Conservation (phyloP, 176 grass and related monocot genomes). For the Rhipidocladum racemiflorum region DNA sequence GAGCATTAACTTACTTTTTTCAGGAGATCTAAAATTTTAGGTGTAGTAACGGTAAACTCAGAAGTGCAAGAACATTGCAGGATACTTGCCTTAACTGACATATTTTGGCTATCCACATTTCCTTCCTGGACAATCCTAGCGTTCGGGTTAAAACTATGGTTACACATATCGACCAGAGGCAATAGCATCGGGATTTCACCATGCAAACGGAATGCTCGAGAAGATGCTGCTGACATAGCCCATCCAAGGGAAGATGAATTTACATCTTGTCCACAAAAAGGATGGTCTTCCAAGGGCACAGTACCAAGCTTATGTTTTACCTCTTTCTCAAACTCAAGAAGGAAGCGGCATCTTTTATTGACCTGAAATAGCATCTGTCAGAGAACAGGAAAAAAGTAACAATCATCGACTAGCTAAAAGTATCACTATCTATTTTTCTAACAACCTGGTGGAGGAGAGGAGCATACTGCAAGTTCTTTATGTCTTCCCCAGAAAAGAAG, state of each 20-base stretch:
- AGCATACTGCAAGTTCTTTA: slow-evolving; percentile 83
- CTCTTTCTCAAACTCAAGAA: slow-evolving; percentile 77
- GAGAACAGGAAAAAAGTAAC: slow-evolving; percentile 1
- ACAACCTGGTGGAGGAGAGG: slow-evolving; percentile 86
- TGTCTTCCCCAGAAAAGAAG: slow-evolving; percentile 78
- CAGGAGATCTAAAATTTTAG: neutral
- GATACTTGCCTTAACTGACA: slow-evolving; percentile 77
- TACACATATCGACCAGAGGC: slow-evolving; percentile 97
- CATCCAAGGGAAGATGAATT: slow-evolving; percentile 86
- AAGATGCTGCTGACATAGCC: slow-evolving; percentile 91
- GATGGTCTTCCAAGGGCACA: slow-evolving; percentile 46
- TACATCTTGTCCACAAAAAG: slow-evolving; percentile 81
- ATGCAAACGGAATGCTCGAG: slow-evolving; percentile 86
- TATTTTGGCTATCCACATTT: slow-evolving; percentile 60
- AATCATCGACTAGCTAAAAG: slow-evolving; percentile 5
- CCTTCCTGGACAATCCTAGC: slow-evolving; percentile 81
- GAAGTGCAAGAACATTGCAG: neutral
- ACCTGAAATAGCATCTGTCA: slow-evolving; percentile 56
- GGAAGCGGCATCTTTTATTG: slow-evolving; percentile 89
- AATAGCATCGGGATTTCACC: slow-evolving; percentile 89
- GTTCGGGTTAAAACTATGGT: slow-evolving; percentile 86
- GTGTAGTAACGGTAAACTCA: neutral
- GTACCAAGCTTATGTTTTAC: slow-evolving; percentile 42
- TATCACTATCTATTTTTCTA: neutral
- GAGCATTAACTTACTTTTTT: neutral